Conservation (phyloP, 2,329 filamentous ascomycete genomes). For the Beauveria medogensis region DNA sequence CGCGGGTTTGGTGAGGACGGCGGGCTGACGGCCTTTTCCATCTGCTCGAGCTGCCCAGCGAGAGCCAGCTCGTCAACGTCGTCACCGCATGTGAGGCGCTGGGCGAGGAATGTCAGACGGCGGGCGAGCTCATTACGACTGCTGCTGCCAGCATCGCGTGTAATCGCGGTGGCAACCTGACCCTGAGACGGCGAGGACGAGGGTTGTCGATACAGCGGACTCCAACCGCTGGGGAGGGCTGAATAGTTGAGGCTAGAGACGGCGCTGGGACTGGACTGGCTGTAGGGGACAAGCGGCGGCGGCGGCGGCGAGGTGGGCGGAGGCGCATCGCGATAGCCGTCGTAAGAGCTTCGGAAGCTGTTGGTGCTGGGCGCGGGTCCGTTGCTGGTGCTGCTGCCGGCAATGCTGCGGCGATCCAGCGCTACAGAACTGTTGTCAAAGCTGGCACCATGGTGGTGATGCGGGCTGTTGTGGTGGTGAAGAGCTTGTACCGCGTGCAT, state of each 20-base stretch:
- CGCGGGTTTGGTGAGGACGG: conserved; percentile 7
- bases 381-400: conserved; percentile 3
- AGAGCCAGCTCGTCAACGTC: conserved; percentile 28
- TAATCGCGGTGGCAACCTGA: neutral
- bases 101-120: conserved; percentile 30
- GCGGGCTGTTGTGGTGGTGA: neutral
- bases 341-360: conserved; percentile 7
- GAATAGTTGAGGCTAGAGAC: conserved; percentile 10
- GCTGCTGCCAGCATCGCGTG: neutral
- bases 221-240: conserved; percentile 4
- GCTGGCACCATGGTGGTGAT: neutral
- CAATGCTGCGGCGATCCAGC: conserved; percentile 11
- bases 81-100: conserved; percentile 28
- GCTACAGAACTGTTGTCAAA: neutral
- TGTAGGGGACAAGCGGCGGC: neutral
- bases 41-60: conserved; percentile 29
- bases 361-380: neutral
- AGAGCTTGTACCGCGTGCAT: conserved; percentile 8
- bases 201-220: conserved; percentile 8
- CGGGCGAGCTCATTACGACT: conserved; percentile 36
- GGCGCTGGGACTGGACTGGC: conserved; percentile 12
- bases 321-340: neutral
- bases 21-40: conserved; percentile 23
- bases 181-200: neutral
- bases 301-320: neutral